Percentiles rank a stretch among this genome's conserved stretches.
Conservation (phyloP, 129 eudicot species). For the Heracleum sosnowskyi region DNA sequence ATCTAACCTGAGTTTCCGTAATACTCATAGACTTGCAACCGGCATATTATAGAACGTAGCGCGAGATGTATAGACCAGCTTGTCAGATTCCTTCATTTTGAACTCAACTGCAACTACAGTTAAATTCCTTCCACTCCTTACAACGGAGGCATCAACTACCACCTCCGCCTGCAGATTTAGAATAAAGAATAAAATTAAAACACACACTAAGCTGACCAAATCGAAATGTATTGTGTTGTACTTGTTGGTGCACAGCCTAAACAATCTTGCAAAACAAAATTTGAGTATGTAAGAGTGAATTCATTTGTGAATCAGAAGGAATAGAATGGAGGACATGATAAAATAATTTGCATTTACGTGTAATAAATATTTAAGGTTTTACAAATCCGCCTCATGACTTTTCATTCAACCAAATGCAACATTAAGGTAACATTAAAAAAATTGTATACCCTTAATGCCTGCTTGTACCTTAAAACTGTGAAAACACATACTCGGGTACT, state of each 20-base stretch:
- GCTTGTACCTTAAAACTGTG: not conserved
- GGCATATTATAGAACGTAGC: constrained; percentile 84
- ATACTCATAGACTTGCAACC: constrained; percentile 38
- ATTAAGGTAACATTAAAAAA: not conserved
- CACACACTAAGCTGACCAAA: not conserved
- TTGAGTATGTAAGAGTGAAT: not conserved
- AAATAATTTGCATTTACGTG: not conserved
- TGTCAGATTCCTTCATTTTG: constrained; percentile 44
- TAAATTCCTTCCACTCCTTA: constrained; percentile 78
- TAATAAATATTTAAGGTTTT: not conserved
- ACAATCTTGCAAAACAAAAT: not conserved
- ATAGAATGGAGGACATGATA: not conserved
- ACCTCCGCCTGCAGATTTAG: constrained; percentile 41
- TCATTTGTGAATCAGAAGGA: not conserved
- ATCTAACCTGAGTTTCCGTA: not conserved
- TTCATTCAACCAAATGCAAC: not conserved
- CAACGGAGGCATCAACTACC: constrained; percentile 55
- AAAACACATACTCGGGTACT: not conserved
- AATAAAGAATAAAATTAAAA: not conserved
- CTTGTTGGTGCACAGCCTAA: no score
- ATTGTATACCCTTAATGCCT: not conserved
- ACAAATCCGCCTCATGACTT: not conserved
- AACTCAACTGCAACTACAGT: constrained; percentile 57
- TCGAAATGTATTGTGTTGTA: not conserved
- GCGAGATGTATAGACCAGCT: constrained; percentile 45